phyloP scores from a whole-genome alignment of 2,329 filamentous ascomycete species.

The Claviceps paspali region DNA sequence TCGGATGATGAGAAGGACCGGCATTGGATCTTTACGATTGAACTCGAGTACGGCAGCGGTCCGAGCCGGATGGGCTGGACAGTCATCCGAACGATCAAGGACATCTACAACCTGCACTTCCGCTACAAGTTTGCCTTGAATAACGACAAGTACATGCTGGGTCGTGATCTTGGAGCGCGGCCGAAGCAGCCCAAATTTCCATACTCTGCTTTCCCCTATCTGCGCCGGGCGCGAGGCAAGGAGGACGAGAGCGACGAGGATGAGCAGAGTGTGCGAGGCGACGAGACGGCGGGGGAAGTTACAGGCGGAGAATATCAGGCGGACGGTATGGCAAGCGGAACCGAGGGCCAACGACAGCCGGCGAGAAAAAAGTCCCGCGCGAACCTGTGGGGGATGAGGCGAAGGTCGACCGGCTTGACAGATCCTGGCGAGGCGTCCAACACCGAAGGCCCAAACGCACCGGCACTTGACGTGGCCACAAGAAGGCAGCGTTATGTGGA shows the following conservation, averaged over 20 bases:
- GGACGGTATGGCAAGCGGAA: slow-evolving; percentile 26
- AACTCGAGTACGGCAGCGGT: slow-evolving; percentile 90
- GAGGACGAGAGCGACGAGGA: slow-evolving; percentile 74
- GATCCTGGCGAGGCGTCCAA: slow-evolving; percentile 31
- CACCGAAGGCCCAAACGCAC: slow-evolving; percentile 22
- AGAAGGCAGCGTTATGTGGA: slow-evolving; percentile 52
- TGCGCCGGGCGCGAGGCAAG: slow-evolving; percentile 64
- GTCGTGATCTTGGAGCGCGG: slow-evolving; percentile 48
- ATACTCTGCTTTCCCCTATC: slow-evolving; percentile 74
- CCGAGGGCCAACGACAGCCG: slow-evolving; percentile 15
- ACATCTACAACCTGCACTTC: slow-evolving; percentile 84
- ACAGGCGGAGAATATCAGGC: slow-evolving; percentile 48
- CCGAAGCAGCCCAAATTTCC: slow-evolving; percentile 85
- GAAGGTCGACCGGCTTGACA: slow-evolving; percentile 35
- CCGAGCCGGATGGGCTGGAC: slow-evolving; percentile 95
- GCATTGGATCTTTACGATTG: slow-evolving; percentile 79
- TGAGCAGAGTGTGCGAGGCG: slow-evolving; percentile 24
- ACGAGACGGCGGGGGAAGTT: slow-evolving; percentile 32
- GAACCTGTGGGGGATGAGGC: slow-evolving; percentile 35
- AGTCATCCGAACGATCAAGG: slow-evolving; percentile 69
- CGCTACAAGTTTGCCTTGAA: slow-evolving; percentile 82
- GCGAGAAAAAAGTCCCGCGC: slow-evolving; percentile 36
- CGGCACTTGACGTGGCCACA: slow-evolving; percentile 28
- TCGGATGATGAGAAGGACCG: slow-evolving; percentile 48
- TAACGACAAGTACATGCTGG: slow-evolving; percentile 67